Conservation (phyloP, 495 filamentous ascomycete species). For the Staphylotrichum longicolle region DNA sequence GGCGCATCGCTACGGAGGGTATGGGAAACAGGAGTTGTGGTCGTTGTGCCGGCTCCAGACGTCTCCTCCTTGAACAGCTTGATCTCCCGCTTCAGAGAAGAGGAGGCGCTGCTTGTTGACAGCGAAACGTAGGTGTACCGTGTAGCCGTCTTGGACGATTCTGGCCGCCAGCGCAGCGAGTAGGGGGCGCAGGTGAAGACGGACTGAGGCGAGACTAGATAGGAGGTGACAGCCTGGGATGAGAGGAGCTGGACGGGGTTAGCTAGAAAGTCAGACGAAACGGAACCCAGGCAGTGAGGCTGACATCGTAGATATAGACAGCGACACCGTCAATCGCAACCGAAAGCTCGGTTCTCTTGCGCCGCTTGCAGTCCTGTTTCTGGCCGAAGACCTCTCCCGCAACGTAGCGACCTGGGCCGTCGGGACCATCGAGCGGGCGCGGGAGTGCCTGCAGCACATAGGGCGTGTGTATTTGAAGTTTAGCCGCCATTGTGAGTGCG, state of each 20-base stretch:
- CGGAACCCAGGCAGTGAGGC: conserved; percentile 13
- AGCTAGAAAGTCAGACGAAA: conserved; percentile 16
- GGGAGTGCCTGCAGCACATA: conserved; percentile 67
- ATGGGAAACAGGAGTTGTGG: conserved; percentile 30
- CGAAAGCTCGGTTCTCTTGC: conserved; percentile 79
- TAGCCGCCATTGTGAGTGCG: conserved; percentile 46
- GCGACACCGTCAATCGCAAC: conserved; percentile 88
- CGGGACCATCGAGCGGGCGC: conserved; percentile 55
- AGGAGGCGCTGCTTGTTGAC: conserved; percentile 33
- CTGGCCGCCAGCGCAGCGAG: conserved; percentile 64
- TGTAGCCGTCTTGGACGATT: conserved; percentile 50
- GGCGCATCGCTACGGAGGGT: conserved; percentile 24
- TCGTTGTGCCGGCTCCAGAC: conserved; percentile 58
- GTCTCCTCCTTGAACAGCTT: conserved; percentile 60
- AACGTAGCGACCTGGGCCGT: conserved; percentile 55
- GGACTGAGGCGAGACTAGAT: conserved; percentile 78
- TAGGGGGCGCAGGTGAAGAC: conserved; percentile 73
- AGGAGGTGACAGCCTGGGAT: conserved; percentile 77
- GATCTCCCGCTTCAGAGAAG: conserved; percentile 39
- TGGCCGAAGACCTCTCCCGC: conserved; percentile 69
- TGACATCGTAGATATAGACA: conserved; percentile 89
- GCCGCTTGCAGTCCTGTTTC: conserved; percentile 68
- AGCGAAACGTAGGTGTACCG: conserved; percentile 68
- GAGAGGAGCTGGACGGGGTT: conserved; percentile 63
- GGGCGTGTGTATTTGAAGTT: conserved; percentile 54